Base-by-base conservation (phyloP, 2,329 filamentous ascomycete genomes). In the Ceratocystis huliohia region DNA sequence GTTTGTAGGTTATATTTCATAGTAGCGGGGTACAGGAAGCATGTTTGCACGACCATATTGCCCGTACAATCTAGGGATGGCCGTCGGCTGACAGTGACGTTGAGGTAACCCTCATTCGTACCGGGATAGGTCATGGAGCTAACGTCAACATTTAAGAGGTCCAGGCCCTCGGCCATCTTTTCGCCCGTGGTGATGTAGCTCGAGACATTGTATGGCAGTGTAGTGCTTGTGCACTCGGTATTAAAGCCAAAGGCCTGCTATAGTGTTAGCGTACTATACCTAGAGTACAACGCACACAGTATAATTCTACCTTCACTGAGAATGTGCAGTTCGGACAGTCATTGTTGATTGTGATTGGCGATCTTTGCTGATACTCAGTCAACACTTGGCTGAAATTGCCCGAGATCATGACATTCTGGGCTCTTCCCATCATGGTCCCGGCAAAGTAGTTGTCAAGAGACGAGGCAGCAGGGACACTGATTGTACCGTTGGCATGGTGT, bases 321-420 rank as follows among this genome's bases (percentile, higher is more conserved):
- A 68, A 68, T 8, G 64, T 68, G 67, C 67, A 68, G 48, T 68
- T 68, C 4, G 63, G 45, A 53, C 67, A 68, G 64, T 68, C 67
- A 20, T 61, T 66, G 48, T 68, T 66, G n/a, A 66, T 63, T 10
- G 17, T 50, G 33, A 68, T 68, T 3, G 64, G 67, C 15, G n/a
- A 53, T 13, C 64, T 64, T n/a, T 68, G 67, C 25, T 68, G 64
- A 37, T 68, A 68, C 37, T 68, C 64, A 13, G 59, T 66, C 3
- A 68, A 53, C 15, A 68, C 62, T 3, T 66, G 61, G n/a, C 67
- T 68, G 17, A 68, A 68, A 37, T 66, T 68, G 25, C 64, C 64
- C 13, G 64, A 66, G 17, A 68, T 66, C 67, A 68, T 64, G 30
- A 66, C 67, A 37, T 68, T 68, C 30, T 68, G 64, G 5, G 61